These are phyloP conservation scores for Lablab purpureus DNA, from an alignment of 306 rosid genomes.

Conservation along the genomic window DNA sequence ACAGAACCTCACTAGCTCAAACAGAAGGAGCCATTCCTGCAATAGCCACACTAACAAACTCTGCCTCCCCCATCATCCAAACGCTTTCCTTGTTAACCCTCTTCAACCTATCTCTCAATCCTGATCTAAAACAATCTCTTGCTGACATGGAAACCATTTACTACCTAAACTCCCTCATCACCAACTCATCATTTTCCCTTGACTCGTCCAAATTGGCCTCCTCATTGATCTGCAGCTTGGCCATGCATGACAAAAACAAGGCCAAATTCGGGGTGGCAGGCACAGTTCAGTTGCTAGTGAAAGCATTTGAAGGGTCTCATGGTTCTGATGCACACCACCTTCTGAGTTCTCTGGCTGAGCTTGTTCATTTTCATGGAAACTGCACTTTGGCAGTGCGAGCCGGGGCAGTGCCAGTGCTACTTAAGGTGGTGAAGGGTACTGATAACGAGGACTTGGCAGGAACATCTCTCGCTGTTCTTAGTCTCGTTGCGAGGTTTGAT, in stretches of 20 bases:
- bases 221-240: conserved; percentile 75
- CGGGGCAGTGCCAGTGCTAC: conserved; percentile 61
- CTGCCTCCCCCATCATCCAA: conserved; percentile 61
- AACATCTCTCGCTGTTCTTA: conserved; percentile 64
- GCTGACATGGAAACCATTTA: conserved; percentile 68
- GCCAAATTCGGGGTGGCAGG: conserved; percentile 90
- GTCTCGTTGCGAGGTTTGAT: conserved; percentile 73
- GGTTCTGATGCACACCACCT: conserved; percentile 60
- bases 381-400: conserved; percentile 78
- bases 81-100: conserved; percentile 69
- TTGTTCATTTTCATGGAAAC: conserved; percentile 80
- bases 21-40: conserved; percentile 61
- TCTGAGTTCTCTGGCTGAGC: conserved; percentile 75
- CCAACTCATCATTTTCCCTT: conserved; percentile 42
- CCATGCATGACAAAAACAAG: conserved; percentile 85
- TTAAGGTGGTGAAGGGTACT: conserved; percentile 54
- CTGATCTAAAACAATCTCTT: conserved; percentile 69
- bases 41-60: conserved; percentile 61
- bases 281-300: conserved; percentile 66
- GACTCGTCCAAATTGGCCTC: conserved; percentile 65
- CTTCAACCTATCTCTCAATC: conserved; percentile 84
- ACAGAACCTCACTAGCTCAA: conserved; percentile 65
- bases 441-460: conserved; percentile 63
- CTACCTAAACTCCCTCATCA: conserved; percentile 64
- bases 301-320: conserved; percentile 47